phyloP scores from a whole-genome alignment of 768 basidiomycete species.

The Lentinula sp. region DNA sequence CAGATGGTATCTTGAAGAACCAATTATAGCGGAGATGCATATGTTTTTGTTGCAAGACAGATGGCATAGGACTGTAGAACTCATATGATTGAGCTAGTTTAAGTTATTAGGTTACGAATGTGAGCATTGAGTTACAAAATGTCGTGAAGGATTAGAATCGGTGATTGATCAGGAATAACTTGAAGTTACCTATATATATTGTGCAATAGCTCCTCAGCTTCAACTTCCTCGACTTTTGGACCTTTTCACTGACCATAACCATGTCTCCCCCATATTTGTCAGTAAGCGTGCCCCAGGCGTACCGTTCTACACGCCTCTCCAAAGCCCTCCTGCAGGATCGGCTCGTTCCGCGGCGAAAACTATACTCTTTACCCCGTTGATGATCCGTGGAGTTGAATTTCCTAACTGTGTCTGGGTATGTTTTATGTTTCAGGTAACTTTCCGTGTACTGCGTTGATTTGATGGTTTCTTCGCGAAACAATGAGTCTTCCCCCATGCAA shows the following conservation, averaged over 20 bases:
- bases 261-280: neutral
- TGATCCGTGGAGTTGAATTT: conserved; percentile 45
- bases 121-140: too few relatives aligned
- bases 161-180: too few relatives aligned
- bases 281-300: conserved; percentile 21
- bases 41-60: too few relatives aligned
- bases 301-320: conserved; percentile 36
- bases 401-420: conserved; percentile 52
- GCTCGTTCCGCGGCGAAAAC: conserved; percentile 26
- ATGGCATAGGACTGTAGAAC: too few relatives aligned
- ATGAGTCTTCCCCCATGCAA: conserved; percentile 48
- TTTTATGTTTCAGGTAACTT: neutral
- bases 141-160: too few relatives aligned
- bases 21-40: too few relatives aligned
- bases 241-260: neutral
- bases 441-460: neutral
- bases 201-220: too few relatives aligned
- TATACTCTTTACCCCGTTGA: conserved; percentile 46
- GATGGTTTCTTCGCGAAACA: neutral
- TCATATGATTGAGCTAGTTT: too few relatives aligned
- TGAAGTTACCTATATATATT: too few relatives aligned
- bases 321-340: conserved; percentile 32
- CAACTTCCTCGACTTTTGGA: neutral
- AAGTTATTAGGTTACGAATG: too few relatives aligned
- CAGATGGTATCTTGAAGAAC: too few relatives aligned